Evolutionary conservation across 257 asterid genomes (phyloP), one percentile per base, ranked within the genome.

Genomic region (Mentha longifolia): DNA sequence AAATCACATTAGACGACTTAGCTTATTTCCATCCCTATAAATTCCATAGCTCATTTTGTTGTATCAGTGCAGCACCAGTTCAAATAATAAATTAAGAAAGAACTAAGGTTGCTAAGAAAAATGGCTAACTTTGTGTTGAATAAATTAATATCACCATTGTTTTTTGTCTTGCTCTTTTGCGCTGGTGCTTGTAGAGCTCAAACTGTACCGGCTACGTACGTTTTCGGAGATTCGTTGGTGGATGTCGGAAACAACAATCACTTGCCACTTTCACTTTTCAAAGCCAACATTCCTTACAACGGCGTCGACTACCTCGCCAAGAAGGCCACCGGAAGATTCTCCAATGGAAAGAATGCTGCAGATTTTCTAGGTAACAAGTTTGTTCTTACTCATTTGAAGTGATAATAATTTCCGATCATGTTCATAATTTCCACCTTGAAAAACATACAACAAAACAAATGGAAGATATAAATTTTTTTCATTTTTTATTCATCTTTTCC

Each of bases 181-280:
- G 25, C 54, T 17, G 22, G 4, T 52, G 14, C 13, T 49, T 80
- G 81, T 7, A 74, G 66, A 39, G 95, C 84, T 42, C 82, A 86
- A 68, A 70, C 39, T 3, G 90, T 88, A 0, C 82, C 90, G 1
- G 96, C 91, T 19, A 30, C 71, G 12, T 92, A 90, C 9, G 87
- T 92, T 35, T 79, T 92, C 49, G 98, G 98, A 0, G 98, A 92
- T 67, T 92, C 98, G 10, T 72, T 90, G 0, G 88, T 81, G 19
- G 98, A 92, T 33, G 98, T 88, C 4, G 98, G 97, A 11, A 92
- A 90, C 78, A 92, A 90, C 52, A 80, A 90, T 49, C 35, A 90
- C 71, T 68, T 90, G 41, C 15, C 76, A 4, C 83, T 74, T 30
- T 77, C 98, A 0, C 0, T 85, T 15, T 52, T 87, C 15, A 87